phyloP scores from a whole-genome alignment of 768 basidiomycete genomes.

The Dioszegia aurantiaca region DNA sequence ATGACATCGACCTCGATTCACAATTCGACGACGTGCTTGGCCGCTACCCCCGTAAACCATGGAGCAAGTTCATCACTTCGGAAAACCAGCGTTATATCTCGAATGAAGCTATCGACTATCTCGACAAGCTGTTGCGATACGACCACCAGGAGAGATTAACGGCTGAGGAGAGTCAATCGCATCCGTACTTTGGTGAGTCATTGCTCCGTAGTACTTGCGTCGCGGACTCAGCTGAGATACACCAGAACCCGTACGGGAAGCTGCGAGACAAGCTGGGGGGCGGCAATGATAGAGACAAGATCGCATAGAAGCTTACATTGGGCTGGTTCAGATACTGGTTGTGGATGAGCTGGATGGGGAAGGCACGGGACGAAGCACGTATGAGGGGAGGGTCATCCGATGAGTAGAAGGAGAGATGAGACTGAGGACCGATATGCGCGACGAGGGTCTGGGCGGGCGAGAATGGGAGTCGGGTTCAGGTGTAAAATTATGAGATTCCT shows the following conservation, averaged over 20 bases:
- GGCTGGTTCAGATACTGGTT: too few relatives aligned
- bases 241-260: slow-evolving; percentile 35
- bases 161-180: slow-evolving; percentile 84
- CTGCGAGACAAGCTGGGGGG: background rate
- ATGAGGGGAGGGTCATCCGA: too few relatives aligned
- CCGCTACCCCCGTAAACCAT: slow-evolving; percentile 91
- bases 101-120: slow-evolving; percentile 92
- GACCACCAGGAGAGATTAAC: slow-evolving; percentile 97
- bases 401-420: too few relatives aligned
- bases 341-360: too few relatives aligned
- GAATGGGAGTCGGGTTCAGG: too few relatives aligned
- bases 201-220: background rate
- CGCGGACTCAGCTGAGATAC: background rate
- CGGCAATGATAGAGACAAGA: background rate
- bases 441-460: too few relatives aligned
- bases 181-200: slow-evolving; percentile 73
- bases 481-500: too few relatives aligned
- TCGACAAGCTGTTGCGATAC: slow-evolving; percentile 92
- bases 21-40: slow-evolving; percentile 93
- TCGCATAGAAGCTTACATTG: too few relatives aligned
- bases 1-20: slow-evolving; percentile 91
- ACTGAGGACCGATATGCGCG: too few relatives aligned
- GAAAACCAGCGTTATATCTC: slow-evolving; percentile 90
- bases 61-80: slow-evolving; percentile 90
- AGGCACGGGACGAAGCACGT: too few relatives aligned